Conservation (phyloP, 2,329 filamentous ascomycete species). For the Cordyceps farinosa region DNA sequence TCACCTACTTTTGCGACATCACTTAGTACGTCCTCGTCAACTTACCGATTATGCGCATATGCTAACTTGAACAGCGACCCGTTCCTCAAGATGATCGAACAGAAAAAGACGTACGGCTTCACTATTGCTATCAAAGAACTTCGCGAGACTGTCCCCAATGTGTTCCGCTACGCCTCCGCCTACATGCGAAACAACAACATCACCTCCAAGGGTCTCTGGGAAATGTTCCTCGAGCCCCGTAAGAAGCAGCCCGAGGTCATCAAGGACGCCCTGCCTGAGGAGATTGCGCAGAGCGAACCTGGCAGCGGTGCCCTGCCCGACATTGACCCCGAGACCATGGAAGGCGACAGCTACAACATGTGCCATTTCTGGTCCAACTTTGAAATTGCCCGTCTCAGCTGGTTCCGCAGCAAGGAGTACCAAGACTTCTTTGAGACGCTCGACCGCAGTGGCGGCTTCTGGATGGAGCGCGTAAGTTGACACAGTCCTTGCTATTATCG, state of each 20-base stretch:
- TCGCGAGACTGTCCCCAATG: constrained; percentile 95
- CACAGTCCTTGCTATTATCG: neutral
- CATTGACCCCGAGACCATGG: constrained; percentile 90
- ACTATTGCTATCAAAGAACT: constrained; percentile 98
- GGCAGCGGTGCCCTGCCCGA: constrained; percentile 68
- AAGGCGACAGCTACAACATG: constrained; percentile 98
- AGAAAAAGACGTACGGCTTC: constrained; percentile 98
- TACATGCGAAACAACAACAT: constrained; percentile 93
- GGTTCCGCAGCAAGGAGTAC: constrained; percentile 96
- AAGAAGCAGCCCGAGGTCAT: constrained; percentile 61
- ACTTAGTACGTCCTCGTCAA: constrained; percentile 66
- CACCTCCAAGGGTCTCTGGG: constrained; percentile 89
- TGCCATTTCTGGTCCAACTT: constrained; percentile 99
- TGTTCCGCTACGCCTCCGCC: constrained; percentile 97
- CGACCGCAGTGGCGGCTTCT: constrained; percentile 96
- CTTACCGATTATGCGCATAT: neutral
- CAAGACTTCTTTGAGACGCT: constrained; percentile 99
- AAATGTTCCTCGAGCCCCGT: constrained; percentile 88
- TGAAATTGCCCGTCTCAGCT: constrained; percentile 90
- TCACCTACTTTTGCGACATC: constrained; percentile 99
- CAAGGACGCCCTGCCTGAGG: constrained; percentile 69
- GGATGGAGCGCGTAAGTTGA: constrained; percentile 85
- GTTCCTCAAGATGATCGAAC: constrained; percentile 88
- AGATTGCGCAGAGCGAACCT: constrained; percentile 74
- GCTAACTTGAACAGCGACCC: constrained; percentile 63